Evolutionary conservation across 331 rosid genomes (phyloP).

Genomic region (Prunus yedoensis): DNA sequence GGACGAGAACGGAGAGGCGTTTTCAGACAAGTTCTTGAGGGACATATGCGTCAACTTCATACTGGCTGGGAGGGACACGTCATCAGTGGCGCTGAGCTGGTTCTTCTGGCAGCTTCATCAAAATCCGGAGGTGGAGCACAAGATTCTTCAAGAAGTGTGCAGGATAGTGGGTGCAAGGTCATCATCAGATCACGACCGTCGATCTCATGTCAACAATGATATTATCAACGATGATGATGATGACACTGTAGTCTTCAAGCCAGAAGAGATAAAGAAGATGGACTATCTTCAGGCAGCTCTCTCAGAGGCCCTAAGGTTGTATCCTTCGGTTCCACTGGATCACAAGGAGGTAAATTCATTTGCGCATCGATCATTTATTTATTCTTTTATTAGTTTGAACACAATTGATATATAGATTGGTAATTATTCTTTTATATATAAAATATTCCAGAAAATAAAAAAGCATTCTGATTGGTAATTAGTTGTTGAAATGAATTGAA

Average conservation of each 20-base stretch:
- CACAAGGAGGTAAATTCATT: conserved; percentile 71
- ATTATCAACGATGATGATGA: conserved; percentile 16
- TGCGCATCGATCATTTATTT: not conserved
- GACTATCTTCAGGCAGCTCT: conserved; percentile 89
- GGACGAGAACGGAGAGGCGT: conserved; percentile 61
- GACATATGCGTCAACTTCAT: conserved; percentile 91
- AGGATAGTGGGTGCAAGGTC: conserved; percentile 42
- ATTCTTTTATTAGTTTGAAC: not conserved
- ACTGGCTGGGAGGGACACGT: conserved; percentile 90
- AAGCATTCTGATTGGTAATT: not conserved
- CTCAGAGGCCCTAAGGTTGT: conserved; percentile 77
- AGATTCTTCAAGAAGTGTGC: conserved; percentile 51
- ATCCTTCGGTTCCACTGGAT: conserved; percentile 88
- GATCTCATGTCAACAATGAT: not conserved
- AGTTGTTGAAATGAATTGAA: not conserved
- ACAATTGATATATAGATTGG: not conserved
- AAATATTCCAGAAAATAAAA: not conserved
- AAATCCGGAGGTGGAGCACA: conserved; percentile 66
- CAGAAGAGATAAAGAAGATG: conserved; percentile 86
- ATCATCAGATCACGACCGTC: conserved; percentile 12
- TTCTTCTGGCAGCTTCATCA: conserved; percentile 75
- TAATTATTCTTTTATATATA: not conserved
- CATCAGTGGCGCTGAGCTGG: conserved; percentile 95
- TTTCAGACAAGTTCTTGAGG: conserved; percentile 72
- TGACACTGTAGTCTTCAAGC: conserved; percentile 38